These are phyloP conservation scores for Ceratocystis papillata DNA, from an alignment of 2,329 filamentous ascomycete species.

Conservation along the genomic window DNA sequence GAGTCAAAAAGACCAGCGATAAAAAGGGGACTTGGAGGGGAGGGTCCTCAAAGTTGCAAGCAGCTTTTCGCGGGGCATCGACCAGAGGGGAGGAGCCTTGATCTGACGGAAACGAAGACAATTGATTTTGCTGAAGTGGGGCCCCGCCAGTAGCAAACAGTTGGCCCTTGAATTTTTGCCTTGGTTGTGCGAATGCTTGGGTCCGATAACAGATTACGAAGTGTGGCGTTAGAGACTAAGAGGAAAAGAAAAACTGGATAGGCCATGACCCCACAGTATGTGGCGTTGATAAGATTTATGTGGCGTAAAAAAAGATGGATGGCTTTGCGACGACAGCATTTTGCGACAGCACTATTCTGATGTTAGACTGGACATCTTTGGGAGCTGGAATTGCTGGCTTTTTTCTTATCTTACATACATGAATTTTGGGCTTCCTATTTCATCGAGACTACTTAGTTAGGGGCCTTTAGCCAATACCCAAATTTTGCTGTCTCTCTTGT, in stretches of 20 bases:
- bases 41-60: constrained; percentile 11
- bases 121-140: constrained; percentile 24
- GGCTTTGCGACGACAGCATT: not conserved
- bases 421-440: not conserved
- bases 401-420: too few species aligned
- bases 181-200: constrained; percentile 21
- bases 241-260: not conserved
- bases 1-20: not conserved
- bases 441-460: not conserved
- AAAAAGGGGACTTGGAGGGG: constrained; percentile 5
- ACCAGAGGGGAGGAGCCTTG: constrained; percentile 15
- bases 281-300: not conserved
- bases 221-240: constrained; percentile 11
- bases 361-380: too few species aligned
- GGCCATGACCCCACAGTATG: not conserved
- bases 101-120: constrained; percentile 21
- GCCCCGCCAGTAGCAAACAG: too few species aligned
- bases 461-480: not conserved
- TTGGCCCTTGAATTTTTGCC: constrained; percentile 8
- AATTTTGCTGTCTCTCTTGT: not conserved
- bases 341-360: constrained; percentile 9
- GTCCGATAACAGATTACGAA: constrained; percentile 19
- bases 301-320: constrained; percentile 13
- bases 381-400: too few species aligned
- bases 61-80: constrained; percentile 19